Conservation (phyloP, 495 filamentous ascomycete species). For the Penicillium verhagenii region DNA sequence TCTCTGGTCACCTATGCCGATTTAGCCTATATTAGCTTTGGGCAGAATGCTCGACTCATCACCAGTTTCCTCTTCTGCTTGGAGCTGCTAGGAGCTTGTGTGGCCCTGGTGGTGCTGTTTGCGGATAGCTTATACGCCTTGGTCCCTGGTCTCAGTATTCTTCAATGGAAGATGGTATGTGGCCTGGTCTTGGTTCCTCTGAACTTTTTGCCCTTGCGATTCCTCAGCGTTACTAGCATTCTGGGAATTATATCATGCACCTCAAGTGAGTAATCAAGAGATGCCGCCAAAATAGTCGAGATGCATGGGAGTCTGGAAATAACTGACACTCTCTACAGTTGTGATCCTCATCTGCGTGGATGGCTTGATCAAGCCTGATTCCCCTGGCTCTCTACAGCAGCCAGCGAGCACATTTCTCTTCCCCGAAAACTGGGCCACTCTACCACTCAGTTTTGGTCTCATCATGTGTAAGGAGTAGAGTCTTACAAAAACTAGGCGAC, state of each 20-base stretch:
- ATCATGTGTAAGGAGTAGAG: constrained; percentile 69
- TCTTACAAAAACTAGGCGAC: not conserved
- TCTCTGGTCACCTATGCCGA: constrained; percentile 87
- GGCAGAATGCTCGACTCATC: constrained; percentile 72
- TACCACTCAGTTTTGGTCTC: constrained; percentile 92
- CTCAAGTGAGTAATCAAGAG: constrained; percentile 61
- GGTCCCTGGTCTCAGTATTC: constrained; percentile 67
- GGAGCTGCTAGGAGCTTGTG: constrained; percentile 84
- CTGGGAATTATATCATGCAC: constrained; percentile 86
- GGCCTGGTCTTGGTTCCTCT: constrained; percentile 78
- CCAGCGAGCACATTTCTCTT: constrained; percentile 76
- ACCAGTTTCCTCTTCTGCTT: constrained; percentile 84
- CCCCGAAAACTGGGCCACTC: constrained; percentile 79
- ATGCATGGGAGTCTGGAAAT: not conserved
- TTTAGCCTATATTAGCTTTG: constrained; percentile 88
- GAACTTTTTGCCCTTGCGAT: constrained; percentile 78
- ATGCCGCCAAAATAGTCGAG: not conserved
- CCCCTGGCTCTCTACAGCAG: constrained; percentile 79
- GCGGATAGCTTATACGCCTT: constrained; percentile 83
- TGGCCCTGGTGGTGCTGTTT: constrained; percentile 90
- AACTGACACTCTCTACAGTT: constrained; percentile 57
- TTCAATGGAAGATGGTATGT: constrained; percentile 85
- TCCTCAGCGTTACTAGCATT: constrained; percentile 87
- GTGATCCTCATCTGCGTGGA: constrained; percentile 77
- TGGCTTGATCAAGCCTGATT: constrained; percentile 75